Conservation (phyloP, 768 basidiomycete species). For the Boletus huronensis region DNA sequence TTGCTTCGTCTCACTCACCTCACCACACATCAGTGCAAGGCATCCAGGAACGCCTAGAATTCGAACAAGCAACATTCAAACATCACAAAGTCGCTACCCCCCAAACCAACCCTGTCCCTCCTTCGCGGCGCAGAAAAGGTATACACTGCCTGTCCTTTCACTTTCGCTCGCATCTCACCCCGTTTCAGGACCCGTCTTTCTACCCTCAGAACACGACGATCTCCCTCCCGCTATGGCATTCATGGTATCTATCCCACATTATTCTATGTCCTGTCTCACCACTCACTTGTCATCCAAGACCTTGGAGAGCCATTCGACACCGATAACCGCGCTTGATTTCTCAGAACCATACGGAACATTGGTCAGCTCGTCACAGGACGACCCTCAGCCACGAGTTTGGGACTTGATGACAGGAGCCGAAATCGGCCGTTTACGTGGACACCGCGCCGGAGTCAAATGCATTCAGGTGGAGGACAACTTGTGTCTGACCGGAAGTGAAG, state of each 20-base stretch:
- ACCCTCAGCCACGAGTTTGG: slow-evolving; percentile 88
- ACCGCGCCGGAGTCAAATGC: slow-evolving; percentile 78
- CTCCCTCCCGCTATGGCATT: slow-evolving; percentile 93
- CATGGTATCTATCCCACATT: slow-evolving; percentile 60
- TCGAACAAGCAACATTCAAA: slow-evolving; percentile 50
- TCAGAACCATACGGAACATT: slow-evolving; percentile 95
- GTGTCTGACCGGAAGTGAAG: slow-evolving; percentile 87
- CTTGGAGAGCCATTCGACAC: slow-evolving; percentile 72
- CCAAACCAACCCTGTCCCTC: slow-evolving; percentile 17
- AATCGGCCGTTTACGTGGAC: slow-evolving; percentile 80
- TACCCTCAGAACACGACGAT: slow-evolving; percentile 96
- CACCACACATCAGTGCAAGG: slow-evolving; percentile 64
- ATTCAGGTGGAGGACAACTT: slow-evolving; percentile 90
- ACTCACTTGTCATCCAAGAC: slow-evolving; percentile 49
- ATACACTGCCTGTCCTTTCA: not conserved
- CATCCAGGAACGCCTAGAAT: slow-evolving; percentile 77
- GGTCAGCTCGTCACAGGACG: slow-evolving; percentile 83
- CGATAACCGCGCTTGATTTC: slow-evolving; percentile 88
- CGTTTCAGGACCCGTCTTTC: slow-evolving; percentile 78
- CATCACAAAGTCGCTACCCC: slow-evolving; percentile 18
- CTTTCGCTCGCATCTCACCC: slow-evolving; percentile 3
- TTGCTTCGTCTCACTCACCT: not conserved
- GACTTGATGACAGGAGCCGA: slow-evolving; percentile 88
- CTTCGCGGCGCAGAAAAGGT: slow-evolving; percentile 35
- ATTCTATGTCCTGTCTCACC: not conserved